phyloP scores from a whole-genome alignment of 2,329 filamentous ascomycete species.

The Xylaria hypoxylon region DNA sequence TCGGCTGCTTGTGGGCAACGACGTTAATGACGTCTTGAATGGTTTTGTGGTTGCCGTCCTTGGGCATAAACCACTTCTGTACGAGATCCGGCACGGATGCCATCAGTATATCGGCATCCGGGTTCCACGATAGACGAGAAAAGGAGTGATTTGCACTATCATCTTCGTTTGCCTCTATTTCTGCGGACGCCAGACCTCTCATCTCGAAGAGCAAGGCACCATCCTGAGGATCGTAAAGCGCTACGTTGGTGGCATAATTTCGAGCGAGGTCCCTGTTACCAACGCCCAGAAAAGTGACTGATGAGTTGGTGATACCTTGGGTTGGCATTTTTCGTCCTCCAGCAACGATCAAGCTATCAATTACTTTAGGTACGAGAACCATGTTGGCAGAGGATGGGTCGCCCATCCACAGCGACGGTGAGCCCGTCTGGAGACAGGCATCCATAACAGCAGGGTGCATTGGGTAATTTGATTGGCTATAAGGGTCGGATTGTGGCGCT shows the following conservation, averaged over 20 bases:
- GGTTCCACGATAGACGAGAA: constrained; percentile 18
- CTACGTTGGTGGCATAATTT: constrained; percentile 21
- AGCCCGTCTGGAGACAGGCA: constrained; percentile 46
- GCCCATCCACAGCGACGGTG: constrained; percentile 41
- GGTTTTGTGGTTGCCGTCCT: neutral
- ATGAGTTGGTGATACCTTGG: constrained; percentile 11
- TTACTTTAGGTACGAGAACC: constrained; percentile 39
- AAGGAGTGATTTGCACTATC: neutral
- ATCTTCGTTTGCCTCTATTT: constrained; percentile 23
- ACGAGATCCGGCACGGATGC: neutral
- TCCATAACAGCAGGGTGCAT: constrained; percentile 53
- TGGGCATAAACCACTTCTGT: neutral
- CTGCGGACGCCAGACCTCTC: constrained; percentile 19
- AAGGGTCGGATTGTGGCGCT: constrained; percentile 32
- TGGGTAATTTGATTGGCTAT: constrained; percentile 39
- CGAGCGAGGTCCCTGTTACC: constrained; percentile 16
- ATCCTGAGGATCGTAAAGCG: constrained; percentile 9
- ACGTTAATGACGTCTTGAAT: constrained; percentile 16
- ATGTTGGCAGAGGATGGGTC: constrained; percentile 35
- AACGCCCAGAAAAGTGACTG: constrained; percentile 10
- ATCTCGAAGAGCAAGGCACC: constrained; percentile 22
- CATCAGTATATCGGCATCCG: constrained; percentile 26
- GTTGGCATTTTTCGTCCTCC: neutral
- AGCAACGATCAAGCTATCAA: constrained; percentile 42
- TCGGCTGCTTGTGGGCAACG: constrained; percentile 27